Evolutionary conservation across 73 alveolate species (phyloP).

Genomic region (Tetrahymena malaccensis): DNA sequence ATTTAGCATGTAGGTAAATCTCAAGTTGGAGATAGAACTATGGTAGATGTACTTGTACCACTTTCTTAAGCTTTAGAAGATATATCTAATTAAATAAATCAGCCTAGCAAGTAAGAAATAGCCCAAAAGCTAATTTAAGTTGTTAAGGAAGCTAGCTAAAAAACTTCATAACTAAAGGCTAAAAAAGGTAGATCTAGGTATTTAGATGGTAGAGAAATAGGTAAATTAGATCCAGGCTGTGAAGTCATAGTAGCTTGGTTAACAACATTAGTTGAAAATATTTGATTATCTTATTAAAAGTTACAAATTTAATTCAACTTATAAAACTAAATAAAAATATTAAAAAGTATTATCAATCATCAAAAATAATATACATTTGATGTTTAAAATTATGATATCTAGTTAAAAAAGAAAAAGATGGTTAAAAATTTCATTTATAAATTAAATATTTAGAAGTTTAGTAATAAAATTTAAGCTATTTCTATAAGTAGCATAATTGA

Average conservation of each 20-base stretch:
- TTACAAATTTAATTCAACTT: too few species aligned
- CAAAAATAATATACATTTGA: too few species aligned
- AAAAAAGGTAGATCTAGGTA: slow-evolving; percentile 47
- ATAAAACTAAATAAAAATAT: too few species aligned
- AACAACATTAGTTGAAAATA: neutral
- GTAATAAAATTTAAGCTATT: too few species aligned
- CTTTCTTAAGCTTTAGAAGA: neutral
- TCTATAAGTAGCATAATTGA: too few species aligned
- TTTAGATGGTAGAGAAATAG: slow-evolving; percentile 52
- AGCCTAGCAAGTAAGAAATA: slow-evolving; percentile 5
- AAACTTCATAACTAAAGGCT: slow-evolving; percentile 19
- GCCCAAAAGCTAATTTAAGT: slow-evolving; percentile 15
- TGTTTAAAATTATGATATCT: too few species aligned
- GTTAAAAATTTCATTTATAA: too few species aligned
- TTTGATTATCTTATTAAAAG: neutral
- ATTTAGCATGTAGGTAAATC: slow-evolving; percentile 52
- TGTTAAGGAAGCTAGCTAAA: slow-evolving; percentile 24
- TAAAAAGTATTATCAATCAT: too few species aligned
- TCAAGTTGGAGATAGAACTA: slow-evolving; percentile 55
- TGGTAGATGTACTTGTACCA: slow-evolving; percentile 54
- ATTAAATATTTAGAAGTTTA: too few species aligned
- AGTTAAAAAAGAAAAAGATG: too few species aligned
- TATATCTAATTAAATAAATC: neutral
- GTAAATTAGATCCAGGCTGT: slow-evolving; percentile 52
- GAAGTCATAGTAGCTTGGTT: neutral